Percentiles rank a stretch among this genome's conserved stretches.
Evolutionary conservation across 2,329 filamentous ascomycete genomes (phyloP).

Genomic region (Fusarium ramigenum): DNA sequence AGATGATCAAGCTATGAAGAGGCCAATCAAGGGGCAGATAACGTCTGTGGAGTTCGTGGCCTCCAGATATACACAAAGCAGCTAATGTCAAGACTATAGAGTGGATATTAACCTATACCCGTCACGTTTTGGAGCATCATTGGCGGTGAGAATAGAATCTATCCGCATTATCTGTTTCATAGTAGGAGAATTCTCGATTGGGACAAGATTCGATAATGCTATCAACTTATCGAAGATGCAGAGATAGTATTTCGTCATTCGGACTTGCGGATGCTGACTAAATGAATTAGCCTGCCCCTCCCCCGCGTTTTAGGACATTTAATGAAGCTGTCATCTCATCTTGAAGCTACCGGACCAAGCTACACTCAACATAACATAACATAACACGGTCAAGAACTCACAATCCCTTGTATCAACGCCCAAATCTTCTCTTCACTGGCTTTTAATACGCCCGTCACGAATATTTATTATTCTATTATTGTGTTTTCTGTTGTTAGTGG

Average conservation of each 20-base stretch:
- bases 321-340: conserved; percentile 23
- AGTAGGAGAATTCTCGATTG: too few relatives aligned
- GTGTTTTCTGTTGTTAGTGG: neutral
- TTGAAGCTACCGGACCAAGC: conserved; percentile 1
- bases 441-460: too few relatives aligned
- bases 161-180: too few relatives aligned
- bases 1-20: too few relatives aligned
- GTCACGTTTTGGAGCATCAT: too few relatives aligned
- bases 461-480: fast-evolving
- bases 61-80: too few relatives aligned
- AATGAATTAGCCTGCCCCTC: conserved; percentile 22
- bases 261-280: conserved; percentile 37
- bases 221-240: neutral
- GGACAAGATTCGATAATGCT: neutral
- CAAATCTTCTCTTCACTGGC: neutral
- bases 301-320: conserved; percentile 23
- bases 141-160: neutral
- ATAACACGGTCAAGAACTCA: neutral
- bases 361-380: neutral
- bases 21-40: neutral
- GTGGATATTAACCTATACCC: too few relatives aligned
- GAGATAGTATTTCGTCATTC: conserved; percentile 28
- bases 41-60: neutral
- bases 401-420: neutral
- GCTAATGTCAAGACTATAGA: neutral